Conservation (phyloP, 768 basidiomycete genomes). For the Amanita exitialis region DNA sequence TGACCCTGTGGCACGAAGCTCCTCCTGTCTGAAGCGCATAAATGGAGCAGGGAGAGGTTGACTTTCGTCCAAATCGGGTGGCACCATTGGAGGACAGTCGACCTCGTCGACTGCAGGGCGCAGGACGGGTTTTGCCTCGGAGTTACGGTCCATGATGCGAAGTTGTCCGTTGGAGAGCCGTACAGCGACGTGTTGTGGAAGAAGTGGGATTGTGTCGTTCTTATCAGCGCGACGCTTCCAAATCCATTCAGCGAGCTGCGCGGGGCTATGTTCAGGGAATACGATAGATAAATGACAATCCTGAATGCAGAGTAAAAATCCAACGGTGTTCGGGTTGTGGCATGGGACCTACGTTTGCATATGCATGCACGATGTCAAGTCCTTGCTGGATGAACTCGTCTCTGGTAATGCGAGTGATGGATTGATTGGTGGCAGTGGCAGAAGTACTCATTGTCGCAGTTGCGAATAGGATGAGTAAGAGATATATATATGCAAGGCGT, state of each 20-base stretch:
- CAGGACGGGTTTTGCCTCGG: background rate
- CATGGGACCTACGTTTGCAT: conserved; percentile 5
- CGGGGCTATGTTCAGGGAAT: background rate
- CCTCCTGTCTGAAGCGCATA: background rate
- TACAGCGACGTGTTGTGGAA: background rate
- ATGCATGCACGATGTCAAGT: conserved; percentile 5
- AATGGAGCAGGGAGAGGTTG: background rate
- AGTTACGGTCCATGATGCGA: background rate
- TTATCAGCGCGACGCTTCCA: background rate
- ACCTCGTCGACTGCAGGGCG: background rate
- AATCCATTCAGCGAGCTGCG: background rate
- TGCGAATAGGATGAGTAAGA: background rate
- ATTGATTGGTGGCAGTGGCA: background rate
- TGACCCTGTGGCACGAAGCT: background rate
- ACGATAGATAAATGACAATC: background rate
- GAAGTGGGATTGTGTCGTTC: background rate
- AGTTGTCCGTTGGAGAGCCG: background rate
- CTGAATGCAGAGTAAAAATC: background rate
- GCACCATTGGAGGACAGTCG: background rate
- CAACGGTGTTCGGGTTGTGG: background rate
- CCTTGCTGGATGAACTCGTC: conserved; percentile 8
- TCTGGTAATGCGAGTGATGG: conserved; percentile 2
- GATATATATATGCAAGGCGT: background rate
- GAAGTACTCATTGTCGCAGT: background rate
- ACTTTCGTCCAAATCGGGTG: conserved; percentile 1